Evolutionary conservation across 148 eudicot species (phyloP), one percentile per base, ranked within the genome.

Genomic region (Arctostaphylos glauca): DNA sequence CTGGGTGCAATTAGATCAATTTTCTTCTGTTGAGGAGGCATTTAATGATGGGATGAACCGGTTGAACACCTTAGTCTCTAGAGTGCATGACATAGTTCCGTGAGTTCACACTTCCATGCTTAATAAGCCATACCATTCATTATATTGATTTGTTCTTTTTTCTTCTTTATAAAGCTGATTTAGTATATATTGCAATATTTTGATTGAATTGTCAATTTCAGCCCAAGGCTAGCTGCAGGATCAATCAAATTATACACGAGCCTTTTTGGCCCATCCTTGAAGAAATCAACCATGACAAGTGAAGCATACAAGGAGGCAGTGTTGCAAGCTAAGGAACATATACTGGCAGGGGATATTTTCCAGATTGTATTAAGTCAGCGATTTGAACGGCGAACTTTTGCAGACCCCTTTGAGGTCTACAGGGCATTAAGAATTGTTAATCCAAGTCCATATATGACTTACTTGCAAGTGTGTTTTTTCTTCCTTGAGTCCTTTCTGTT

Each of bases 381-480:
- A 52, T 97, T 97, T 89, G 99, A 97, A 87, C 89, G 94, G 76
- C 89, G 95, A 62, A 97, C 99, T 62, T 97, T 97, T 91, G 99
- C 99, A 13, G 99, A 97, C 81, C 99, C 99, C 50, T 97, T 97
- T 87, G 99, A 97, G 93, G 92, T 97, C 52, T 97, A 97, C 83
- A 90, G 99, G 86, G 98, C 99, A 74, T 88, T 97, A 77, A 90
- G 99, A 91, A 92, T 97, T 81, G 99, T 97, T 76, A 97, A 97
- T 84, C 99, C 99, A 81, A 97, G 99, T 83, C 99, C 99, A 13
- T 97, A 94, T 83, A 97, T 97, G 99, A 94, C 94, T 44, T 97
- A 97, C 81, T 90, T 97, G 74, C 99, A 97, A 88, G 99, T 89
- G 48, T 12, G 86, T 70, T 3, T 83, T 38, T 52, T 31, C 74